phyloP scores from a whole-genome alignment of 2,329 filamentous ascomycete genomes.

The Fusarium pseudonygamai region DNA sequence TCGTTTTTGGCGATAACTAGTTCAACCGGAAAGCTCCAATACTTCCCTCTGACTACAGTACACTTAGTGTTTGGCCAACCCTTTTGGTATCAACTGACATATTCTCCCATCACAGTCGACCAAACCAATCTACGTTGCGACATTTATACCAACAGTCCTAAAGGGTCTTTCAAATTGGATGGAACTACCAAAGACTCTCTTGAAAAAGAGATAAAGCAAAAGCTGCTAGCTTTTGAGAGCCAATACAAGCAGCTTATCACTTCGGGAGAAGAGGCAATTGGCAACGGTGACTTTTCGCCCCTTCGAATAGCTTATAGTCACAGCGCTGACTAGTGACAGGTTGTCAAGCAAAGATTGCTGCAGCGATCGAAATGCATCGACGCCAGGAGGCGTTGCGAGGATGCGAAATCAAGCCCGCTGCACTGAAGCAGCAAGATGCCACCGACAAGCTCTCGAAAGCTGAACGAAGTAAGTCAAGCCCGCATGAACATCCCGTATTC shows the following conservation, averaged over 20 bases:
- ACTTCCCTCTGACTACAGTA: background rate
- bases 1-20: rapidly evolving
- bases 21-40: background rate
- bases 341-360: background rate
- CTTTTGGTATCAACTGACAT: background rate
- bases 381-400: background rate
- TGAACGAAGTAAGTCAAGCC: background rate
- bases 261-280: rapidly evolving
- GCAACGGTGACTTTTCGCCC: rapidly evolving
- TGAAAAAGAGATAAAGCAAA: background rate
- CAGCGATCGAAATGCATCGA: background rate
- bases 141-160: rapidly evolving
- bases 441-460: background rate
- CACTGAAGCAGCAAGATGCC: background rate
- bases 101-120: background rate
- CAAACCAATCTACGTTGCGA: background rate
- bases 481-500: rapidly evolving
- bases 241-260: background rate
- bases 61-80: rapidly evolving
- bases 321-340: background rate
- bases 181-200: rapidly evolving
- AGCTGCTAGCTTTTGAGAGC: background rate
- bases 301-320: rapidly evolving
- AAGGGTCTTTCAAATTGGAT: too few species aligned
- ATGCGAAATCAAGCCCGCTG: background rate